Evolutionary conservation across 495 filamentous ascomycete genomes (phyloP).

Genomic region (Tetracladium marchalianum): DNA sequence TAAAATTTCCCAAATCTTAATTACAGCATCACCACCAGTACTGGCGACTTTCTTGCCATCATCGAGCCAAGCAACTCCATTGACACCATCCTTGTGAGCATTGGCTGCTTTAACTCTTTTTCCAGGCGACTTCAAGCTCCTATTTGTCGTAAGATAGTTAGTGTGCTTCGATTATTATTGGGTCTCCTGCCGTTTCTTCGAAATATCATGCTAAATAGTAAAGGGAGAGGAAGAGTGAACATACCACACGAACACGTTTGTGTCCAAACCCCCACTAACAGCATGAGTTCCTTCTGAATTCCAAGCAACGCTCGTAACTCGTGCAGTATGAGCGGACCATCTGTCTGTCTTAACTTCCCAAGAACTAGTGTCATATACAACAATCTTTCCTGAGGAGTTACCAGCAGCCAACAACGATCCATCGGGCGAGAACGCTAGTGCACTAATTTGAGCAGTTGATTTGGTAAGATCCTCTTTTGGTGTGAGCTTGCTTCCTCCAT

Average conservation of each 20-base stretch:
- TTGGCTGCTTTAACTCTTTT: conserved; percentile 68
- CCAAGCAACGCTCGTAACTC: conserved; percentile 79
- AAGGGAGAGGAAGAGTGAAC: background rate
- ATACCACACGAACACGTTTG: conserved; percentile 77
- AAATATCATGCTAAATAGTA: too few species aligned
- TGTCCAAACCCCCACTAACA: conserved; percentile 79
- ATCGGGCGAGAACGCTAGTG: conserved; percentile 68
- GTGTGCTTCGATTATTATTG: too few species aligned
- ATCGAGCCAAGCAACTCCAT: conserved; percentile 75
- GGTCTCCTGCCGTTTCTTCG: too few species aligned
- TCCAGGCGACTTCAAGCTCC: conserved; percentile 68
- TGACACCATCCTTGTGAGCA: conserved; percentile 92
- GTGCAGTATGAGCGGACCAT: conserved; percentile 87
- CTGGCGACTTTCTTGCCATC: conserved; percentile 62
- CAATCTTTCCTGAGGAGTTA: conserved; percentile 74
- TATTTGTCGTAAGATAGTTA: too few species aligned
- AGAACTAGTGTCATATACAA: conserved; percentile 54
- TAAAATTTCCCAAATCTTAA: conserved; percentile 82
- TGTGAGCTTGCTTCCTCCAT: conserved; percentile 33
- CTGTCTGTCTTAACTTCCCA: conserved; percentile 59
- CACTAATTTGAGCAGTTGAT: conserved; percentile 47
- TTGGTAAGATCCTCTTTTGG: conserved; percentile 35
- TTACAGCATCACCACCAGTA: conserved; percentile 74
- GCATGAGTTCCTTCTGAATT: conserved; percentile 63
- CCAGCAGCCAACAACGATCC: conserved; percentile 71